A percentile compares a stretch with the other conserved stretches of the same genome.
phyloP scores from a whole-genome alignment of 1,284 basidiomycete species.

The Testicularia cyperi region DNA sequence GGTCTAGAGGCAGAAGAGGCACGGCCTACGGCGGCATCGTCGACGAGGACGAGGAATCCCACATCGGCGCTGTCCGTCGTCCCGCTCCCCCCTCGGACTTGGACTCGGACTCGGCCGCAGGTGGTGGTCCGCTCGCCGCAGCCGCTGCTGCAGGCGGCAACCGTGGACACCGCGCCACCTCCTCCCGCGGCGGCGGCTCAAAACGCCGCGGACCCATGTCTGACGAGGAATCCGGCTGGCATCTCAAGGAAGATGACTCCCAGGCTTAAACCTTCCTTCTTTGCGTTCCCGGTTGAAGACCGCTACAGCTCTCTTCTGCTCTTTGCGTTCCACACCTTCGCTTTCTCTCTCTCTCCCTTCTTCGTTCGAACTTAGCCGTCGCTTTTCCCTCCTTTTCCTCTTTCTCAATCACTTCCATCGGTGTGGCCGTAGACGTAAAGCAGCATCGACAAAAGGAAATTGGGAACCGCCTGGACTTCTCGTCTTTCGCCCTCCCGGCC shows the following conservation, averaged over 20 bases:
- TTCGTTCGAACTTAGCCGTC: background rate
- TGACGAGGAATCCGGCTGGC: conserved; percentile 41
- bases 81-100: conserved; percentile 4
- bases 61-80: conserved; percentile 6
- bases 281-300: background rate
- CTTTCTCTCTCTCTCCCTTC: background rate
- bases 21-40: conserved; percentile 36
- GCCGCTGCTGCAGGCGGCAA: conserved; percentile 25
- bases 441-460: too few species aligned
- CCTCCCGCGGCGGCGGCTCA: conserved; percentile 10
- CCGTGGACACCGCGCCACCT: background rate
- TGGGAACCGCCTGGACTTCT: too few species aligned
- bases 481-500: too few species aligned
- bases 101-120: background rate
- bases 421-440: too few species aligned
- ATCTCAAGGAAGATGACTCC: conserved; percentile 32
- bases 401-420: background rate
- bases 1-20: conserved; percentile 42
- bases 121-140: conserved; percentile 15
- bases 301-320: conserved; percentile 15
- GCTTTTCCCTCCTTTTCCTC: conserved; percentile 3
- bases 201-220: conserved; percentile 13
- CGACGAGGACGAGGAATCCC: conserved; percentile 31
- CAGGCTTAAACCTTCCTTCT: conserved; percentile 4
- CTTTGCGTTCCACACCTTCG: conserved; percentile 6